Conservation (phyloP, 2,329 filamentous ascomycete genomes). For the Aspergillus neoniger region DNA sequence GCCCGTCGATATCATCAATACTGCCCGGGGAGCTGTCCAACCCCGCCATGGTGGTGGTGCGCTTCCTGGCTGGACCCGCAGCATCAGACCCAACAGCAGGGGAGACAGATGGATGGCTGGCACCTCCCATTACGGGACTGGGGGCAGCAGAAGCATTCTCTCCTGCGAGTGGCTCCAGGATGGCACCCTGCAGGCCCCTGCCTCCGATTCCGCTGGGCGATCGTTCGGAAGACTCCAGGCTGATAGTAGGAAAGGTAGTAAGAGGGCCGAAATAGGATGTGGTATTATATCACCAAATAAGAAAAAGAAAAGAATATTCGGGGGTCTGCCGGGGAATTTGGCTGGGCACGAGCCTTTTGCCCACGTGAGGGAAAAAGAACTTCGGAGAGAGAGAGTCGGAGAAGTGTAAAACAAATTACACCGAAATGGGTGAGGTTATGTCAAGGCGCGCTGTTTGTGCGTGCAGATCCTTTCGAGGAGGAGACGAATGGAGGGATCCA, state of each 20-base stretch:
- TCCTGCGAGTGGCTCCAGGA: constrained; percentile 27
- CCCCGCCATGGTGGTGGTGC: constrained; percentile 46
- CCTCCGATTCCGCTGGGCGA: constrained; percentile 39
- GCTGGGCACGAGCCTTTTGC: neutral
- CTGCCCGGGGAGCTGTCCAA: constrained; percentile 52
- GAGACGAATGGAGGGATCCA: neutral
- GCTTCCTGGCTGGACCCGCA: constrained; percentile 41
- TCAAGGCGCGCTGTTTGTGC: neutral
- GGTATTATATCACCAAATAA: constrained; percentile 8
- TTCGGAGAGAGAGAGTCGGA: neutral
- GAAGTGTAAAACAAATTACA: neutral
- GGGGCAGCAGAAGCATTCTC: constrained; percentile 41
- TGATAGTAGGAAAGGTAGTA: constrained; percentile 30
- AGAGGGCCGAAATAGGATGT: constrained; percentile 17
- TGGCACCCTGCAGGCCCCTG: constrained; percentile 31
- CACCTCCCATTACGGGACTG: constrained; percentile 41
- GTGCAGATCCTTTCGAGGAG: neutral
- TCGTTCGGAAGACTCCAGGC: constrained; percentile 39
- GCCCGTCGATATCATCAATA: constrained; percentile 48
- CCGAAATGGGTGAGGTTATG: neutral
- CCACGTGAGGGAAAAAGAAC: neutral
- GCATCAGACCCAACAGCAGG: constrained; percentile 31
- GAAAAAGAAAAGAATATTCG: constrained; percentile 9
- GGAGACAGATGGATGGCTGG: constrained; percentile 33
- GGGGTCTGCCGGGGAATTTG: neutral